Evolutionary conservation across 176 grass and related monocot species (phyloP).

Genomic region (Chloris gayana): DNA sequence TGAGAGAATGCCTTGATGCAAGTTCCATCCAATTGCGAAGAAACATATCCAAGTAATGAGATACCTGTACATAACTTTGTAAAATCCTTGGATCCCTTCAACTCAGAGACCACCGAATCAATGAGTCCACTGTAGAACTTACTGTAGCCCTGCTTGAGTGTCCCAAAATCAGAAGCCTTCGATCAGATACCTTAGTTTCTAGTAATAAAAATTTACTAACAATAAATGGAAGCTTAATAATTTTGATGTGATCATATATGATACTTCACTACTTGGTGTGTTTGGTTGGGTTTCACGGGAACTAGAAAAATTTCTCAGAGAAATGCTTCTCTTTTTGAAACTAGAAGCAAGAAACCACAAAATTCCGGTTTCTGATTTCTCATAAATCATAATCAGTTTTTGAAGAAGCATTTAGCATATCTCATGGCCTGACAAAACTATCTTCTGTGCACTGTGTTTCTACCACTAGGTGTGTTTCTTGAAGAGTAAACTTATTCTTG

Average conservation of each 20-base stretch:
- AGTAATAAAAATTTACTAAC: background rate
- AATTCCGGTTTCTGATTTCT: background rate
- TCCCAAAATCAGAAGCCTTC: conserved; percentile 17
- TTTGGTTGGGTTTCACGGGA: background rate
- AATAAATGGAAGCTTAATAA: background rate
- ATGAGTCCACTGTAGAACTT: conserved; percentile 68
- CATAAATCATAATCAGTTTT: background rate
- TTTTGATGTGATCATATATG: conserved; percentile 15
- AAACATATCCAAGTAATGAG: conserved; percentile 88
- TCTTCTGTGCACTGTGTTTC: background rate
- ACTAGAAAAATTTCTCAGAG: background rate
- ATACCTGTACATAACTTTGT: conserved; percentile 78
- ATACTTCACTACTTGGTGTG: background rate
- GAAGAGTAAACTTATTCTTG: no score
- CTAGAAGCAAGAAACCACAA: background rate
- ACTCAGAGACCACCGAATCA: conserved; percentile 60
- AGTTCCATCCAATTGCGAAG: conserved; percentile 57
- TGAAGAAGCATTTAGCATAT: background rate
- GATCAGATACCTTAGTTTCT: conserved; percentile 17
- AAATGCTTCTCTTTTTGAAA: no score
- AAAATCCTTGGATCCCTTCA: conserved; percentile 89
- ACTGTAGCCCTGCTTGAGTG: conserved; percentile 51
- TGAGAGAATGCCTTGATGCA: conserved; percentile 74
- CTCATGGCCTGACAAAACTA: conserved; percentile 22
- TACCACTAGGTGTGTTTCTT: conserved; percentile 12